Evolutionary conservation across 2,329 filamentous ascomycete genomes (phyloP).

Genomic region (Aspergillus bombycis): DNA sequence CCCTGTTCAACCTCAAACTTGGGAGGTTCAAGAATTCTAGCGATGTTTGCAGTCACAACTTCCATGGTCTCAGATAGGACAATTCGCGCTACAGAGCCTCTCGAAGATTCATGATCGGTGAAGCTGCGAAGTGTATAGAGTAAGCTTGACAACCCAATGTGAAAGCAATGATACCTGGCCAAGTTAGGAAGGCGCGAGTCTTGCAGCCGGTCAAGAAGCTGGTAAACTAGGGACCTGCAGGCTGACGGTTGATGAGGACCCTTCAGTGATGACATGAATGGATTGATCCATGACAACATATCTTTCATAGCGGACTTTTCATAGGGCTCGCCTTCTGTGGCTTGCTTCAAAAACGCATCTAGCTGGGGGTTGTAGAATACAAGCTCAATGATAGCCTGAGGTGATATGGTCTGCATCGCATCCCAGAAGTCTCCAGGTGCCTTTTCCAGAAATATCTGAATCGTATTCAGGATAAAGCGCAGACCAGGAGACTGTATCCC

Average conservation of each 20-base stretch:
- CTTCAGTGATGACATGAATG: slow-evolving; percentile 77
- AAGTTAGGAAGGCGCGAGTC: slow-evolving; percentile 43
- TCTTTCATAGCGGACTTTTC: slow-evolving; percentile 61
- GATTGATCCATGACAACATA: slow-evolving; percentile 75
- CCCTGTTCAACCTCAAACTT: slow-evolving; percentile 51
- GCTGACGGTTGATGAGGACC: slow-evolving; percentile 76
- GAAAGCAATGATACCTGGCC: slow-evolving; percentile 51
- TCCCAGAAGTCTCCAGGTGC: slow-evolving; percentile 85
- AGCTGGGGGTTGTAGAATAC: slow-evolving; percentile 75
- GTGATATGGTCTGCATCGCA: slow-evolving; percentile 78
- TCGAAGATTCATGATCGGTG: slow-evolving; percentile 48
- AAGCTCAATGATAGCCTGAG: slow-evolving; percentile 79
- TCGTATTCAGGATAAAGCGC: slow-evolving; percentile 68
- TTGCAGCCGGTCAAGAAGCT: slow-evolving; percentile 67
- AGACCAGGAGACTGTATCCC: slow-evolving; percentile 64
- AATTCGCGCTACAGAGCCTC: slow-evolving; percentile 50
- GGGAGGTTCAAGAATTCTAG: slow-evolving; percentile 61
- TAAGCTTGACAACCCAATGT: slow-evolving; percentile 48
- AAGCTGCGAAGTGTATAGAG: slow-evolving; percentile 52
- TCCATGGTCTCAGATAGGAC: slow-evolving; percentile 53
- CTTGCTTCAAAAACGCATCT: slow-evolving; percentile 56
- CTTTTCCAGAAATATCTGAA: slow-evolving; percentile 72
- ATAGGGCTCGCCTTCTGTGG: slow-evolving; percentile 55
- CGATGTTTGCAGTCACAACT: slow-evolving; percentile 52
- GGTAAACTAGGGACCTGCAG: slow-evolving; percentile 75